Evolutionary conservation across 164 flowering plant species (phyloP).

Genomic region (Umbellularia californica): DNA sequence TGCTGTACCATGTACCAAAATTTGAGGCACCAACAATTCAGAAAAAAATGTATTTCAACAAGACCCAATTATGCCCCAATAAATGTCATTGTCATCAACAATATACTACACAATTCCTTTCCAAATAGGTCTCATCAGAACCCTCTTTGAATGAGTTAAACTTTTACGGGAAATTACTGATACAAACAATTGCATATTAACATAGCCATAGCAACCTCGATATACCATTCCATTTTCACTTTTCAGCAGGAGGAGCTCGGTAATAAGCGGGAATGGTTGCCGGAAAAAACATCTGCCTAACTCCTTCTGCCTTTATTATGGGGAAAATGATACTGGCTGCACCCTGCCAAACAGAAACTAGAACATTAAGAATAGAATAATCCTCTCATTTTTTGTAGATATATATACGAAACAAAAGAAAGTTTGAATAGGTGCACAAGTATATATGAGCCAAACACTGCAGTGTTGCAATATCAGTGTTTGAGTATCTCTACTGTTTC

Average conservation of each 20-base stretch:
- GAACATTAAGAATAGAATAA: neutral
- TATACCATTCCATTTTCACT: neutral
- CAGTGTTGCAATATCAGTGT: too few species aligned
- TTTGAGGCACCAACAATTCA: neutral
- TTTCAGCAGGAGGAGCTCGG: constrained; percentile 36
- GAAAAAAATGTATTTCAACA: neutral
- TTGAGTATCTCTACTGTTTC: too few species aligned
- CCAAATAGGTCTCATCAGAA: neutral
- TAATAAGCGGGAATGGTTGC: constrained; percentile 59
- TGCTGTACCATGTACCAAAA: neutral
- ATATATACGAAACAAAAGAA: too few species aligned
- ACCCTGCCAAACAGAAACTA: constrained; percentile 33
- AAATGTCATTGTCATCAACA: neutral
- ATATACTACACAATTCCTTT: neutral
- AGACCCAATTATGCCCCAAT: neutral
- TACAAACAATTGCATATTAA: neutral
- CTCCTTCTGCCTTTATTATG: constrained; percentile 72
- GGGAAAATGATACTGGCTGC: constrained; percentile 74
- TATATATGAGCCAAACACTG: too few species aligned
- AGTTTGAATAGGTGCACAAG: neutral
- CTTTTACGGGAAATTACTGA: neutral
- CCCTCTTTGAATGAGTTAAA: neutral
- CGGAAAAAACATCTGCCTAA: constrained; percentile 80
- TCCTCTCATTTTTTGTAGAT: neutral
- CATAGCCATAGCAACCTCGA: neutral